Evolutionary conservation across 2,329 filamentous ascomycete species (phyloP).

Genomic region (Monilinia fructicola): DNA sequence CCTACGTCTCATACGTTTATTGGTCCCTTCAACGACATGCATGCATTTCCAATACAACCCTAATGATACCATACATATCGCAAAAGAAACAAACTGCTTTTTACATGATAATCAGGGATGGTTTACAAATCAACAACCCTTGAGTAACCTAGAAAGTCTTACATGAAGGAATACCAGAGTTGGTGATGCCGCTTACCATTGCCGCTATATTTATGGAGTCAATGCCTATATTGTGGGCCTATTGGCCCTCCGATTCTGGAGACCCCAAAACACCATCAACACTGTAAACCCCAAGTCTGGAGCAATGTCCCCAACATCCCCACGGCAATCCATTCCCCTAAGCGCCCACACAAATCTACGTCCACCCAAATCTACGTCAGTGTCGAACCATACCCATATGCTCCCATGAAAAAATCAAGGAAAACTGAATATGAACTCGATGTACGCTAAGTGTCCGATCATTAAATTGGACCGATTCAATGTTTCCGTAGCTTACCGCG

Average conservation of each 20-base stretch:
- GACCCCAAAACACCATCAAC: conserved; percentile 15
- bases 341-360: background rate
- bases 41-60: background rate
- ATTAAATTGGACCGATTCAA: background rate
- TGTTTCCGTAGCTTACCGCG: background rate
- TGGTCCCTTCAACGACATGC: background rate
- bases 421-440: background rate
- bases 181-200: background rate
- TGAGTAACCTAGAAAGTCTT: no score
- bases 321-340: background rate
- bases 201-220: background rate
- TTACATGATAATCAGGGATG: no score
- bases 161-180: background rate
- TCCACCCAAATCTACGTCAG: background rate
- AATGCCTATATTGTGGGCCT: background rate
- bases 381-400: conserved; percentile 3
- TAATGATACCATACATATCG: background rate
- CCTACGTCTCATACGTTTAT: background rate
- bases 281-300: background rate
- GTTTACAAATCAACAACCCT: no score
- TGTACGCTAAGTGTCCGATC: background rate
- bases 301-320: background rate
- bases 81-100: no score
- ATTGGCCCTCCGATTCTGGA: background rate
- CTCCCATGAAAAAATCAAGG: background rate